These are phyloP conservation scores for Thermothelomyces thermophilus DNA, from an alignment of 2,329 filamentous ascomycete species.

Conservation along the genomic window DNA sequence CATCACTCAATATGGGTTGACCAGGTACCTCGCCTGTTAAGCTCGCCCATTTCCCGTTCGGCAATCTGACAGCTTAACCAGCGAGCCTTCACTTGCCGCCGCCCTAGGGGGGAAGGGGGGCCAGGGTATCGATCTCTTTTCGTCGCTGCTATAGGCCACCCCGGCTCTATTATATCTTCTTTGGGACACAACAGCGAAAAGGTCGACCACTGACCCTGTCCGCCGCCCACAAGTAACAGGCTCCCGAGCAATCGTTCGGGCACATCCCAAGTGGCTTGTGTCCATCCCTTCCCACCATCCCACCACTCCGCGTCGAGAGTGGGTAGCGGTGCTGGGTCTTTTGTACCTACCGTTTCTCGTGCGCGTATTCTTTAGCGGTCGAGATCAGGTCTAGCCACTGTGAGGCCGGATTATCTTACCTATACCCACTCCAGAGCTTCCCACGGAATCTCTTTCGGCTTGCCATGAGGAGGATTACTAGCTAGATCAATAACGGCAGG, in stretches of 20 bases:
- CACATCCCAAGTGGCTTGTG: not conserved
- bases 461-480: constrained; percentile 6
- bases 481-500: constrained; percentile 5
- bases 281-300: not conserved
- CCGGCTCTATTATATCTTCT: constrained; percentile 27
- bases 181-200: constrained; percentile 23
- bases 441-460: constrained; percentile 8
- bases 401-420: not conserved
- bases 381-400: not conserved
- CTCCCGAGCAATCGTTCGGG: not conserved
- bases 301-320: not conserved
- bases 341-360: not conserved
- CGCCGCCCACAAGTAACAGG: constrained; percentile 21
- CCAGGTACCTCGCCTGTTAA: constrained; percentile 15
- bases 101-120: constrained; percentile 23
- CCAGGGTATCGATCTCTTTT: constrained; percentile 24
- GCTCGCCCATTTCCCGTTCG: constrained; percentile 26
- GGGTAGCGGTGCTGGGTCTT: not conserved
- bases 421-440: constrained; percentile 8
- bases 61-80: constrained; percentile 29
- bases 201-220: constrained; percentile 20
- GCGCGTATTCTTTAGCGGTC: too few species aligned
- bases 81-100: constrained; percentile 16
- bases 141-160: constrained; percentile 27
- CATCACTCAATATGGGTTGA: not conserved